These are phyloP conservation scores for Thielaviopsis musarum DNA, from an alignment of 2,329 filamentous ascomycete genomes.

Conservation along the genomic window DNA sequence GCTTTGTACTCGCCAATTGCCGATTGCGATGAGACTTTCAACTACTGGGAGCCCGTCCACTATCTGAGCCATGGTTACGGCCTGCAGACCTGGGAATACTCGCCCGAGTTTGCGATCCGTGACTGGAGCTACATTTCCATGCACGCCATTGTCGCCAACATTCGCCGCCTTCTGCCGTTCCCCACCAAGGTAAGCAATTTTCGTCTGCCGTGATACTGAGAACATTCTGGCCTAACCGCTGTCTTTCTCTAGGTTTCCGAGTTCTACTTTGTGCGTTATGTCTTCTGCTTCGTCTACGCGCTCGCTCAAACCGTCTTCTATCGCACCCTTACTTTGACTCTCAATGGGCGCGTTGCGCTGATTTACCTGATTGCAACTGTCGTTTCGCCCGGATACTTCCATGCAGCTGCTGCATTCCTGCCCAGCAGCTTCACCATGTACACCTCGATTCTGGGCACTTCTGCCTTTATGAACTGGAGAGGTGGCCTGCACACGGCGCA, in stretches of 20 bases:
- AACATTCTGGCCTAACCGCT: too few relatives aligned
- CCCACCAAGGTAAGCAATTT: conserved; percentile 33
- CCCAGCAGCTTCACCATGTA: conserved; percentile 98
- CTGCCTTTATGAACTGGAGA: conserved; percentile 81
- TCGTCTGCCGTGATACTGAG: not conserved
- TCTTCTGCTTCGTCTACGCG: conserved; percentile 61
- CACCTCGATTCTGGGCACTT: conserved; percentile 66
- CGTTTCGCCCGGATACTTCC: conserved; percentile 81
- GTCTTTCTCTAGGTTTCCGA: conserved; percentile 36
- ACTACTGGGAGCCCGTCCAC: conserved; percentile 96
- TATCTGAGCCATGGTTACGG: conserved; percentile 88
- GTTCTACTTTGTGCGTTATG: conserved; percentile 74
- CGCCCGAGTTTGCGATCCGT: conserved; percentile 81
- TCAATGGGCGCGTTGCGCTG: conserved; percentile 71
- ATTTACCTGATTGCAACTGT: conserved; percentile 66
- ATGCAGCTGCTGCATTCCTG: conserved; percentile 71
- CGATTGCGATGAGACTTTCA: conserved; percentile 97
- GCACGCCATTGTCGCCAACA: conserved; percentile 55
- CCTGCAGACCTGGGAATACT: conserved; percentile 97
- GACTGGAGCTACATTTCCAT: conserved; percentile 83
- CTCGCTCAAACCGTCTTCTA: conserved; percentile 70
- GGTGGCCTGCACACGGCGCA: conserved; percentile 62
- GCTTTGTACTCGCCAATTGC: conserved; percentile 81
- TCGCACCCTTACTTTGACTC: conserved; percentile 53
- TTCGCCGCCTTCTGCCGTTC: conserved; percentile 46